Base-by-base conservation (phyloP, 2,329 filamentous ascomycete species). In the Talaromyces sp. region DNA sequence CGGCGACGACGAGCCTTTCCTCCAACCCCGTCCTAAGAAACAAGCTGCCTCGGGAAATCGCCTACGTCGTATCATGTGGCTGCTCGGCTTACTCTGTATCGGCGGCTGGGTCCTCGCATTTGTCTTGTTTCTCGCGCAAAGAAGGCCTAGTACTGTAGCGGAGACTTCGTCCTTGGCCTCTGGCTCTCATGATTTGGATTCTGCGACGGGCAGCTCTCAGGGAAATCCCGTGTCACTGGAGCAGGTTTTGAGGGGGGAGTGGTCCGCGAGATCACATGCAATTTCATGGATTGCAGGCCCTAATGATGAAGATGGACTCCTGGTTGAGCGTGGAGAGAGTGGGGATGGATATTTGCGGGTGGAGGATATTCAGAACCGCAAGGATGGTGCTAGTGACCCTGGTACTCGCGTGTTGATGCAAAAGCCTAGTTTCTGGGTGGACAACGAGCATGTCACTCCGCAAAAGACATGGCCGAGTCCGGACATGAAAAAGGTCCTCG, bases 401-500 rank as follows among this genome's bases (percentile, higher is more conserved):
- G 76, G 80, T 46, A 82, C 84, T 49, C 86, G 81, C 58, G 89
- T 86, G 0, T 77, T 99, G 64, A 96, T 99, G 86, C 84, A 90
- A 71, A 71, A 82, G 11, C 68, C 77, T 0, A 73, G 68, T 37
- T 91, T 99, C 64, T 69, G 76, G 16, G 86, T 86, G 51, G 79
- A 79, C 8, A 83, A 79, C 10, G 70, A 78, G 46, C 72, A 71
- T 14, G 77, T 90, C 60, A 70, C 65, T n/a, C 86, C 89, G 0
- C 73, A 72, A 13, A 80, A 82, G 61, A 83, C 86, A 3, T 87
- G 84, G 79, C 91, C 94, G 2, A 97, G 91, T 67, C 84, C 86
- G 24, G 85, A 97, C 70, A 80, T 96, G 70, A 90, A 86, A 65
- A 93, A 90, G 70, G 91, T 99, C 3, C 81, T 99, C 47, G 77